Evolutionary conservation across 202 grass and related monocot genomes (phyloP).

Genomic region (Panicum hallii): DNA sequence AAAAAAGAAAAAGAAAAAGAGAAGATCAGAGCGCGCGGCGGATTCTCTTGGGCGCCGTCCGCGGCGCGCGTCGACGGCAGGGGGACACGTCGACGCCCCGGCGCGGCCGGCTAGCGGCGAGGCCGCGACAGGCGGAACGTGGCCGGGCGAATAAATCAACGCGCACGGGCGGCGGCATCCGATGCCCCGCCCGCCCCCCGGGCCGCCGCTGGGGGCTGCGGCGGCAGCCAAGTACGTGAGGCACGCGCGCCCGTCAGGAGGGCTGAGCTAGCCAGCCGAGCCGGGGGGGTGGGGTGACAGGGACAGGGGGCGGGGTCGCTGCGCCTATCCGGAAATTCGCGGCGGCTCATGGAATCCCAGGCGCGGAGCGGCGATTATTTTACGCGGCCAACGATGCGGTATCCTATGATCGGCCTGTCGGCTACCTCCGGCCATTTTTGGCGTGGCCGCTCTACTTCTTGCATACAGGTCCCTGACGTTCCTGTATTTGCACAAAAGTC

Average conservation of each 20-base stretch:
- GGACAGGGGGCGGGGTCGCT: neutral
- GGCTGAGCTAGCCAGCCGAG: neutral
- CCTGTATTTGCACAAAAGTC: no score
- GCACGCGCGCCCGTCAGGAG: constrained; percentile 37
- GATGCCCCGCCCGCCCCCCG: neutral
- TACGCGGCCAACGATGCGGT: constrained; percentile 30
- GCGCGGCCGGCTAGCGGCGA: neutral
- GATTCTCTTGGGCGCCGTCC: constrained; percentile 45
- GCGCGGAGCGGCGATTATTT: constrained; percentile 33
- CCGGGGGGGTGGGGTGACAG: neutral
- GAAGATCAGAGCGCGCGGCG: neutral
- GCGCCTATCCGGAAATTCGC: constrained; percentile 42
- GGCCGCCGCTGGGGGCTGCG: no score
- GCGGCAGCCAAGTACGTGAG: constrained; percentile 16
- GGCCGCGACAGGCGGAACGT: constrained; percentile 39
- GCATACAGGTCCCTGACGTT: no score
- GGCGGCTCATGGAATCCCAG: constrained; percentile 53
- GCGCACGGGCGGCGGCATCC: constrained; percentile 55
- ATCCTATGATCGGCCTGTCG: constrained; percentile 29
- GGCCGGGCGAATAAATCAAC: constrained; percentile 30
- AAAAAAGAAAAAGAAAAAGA: neutral
- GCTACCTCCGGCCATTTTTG: no score
- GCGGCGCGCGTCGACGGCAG: constrained; percentile 25
- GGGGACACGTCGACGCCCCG: constrained; percentile 44
- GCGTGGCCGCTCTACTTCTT: no score